Evolutionary conservation across 768 basidiomycete species (phyloP).

Genomic region (Pisolithus albus): DNA sequence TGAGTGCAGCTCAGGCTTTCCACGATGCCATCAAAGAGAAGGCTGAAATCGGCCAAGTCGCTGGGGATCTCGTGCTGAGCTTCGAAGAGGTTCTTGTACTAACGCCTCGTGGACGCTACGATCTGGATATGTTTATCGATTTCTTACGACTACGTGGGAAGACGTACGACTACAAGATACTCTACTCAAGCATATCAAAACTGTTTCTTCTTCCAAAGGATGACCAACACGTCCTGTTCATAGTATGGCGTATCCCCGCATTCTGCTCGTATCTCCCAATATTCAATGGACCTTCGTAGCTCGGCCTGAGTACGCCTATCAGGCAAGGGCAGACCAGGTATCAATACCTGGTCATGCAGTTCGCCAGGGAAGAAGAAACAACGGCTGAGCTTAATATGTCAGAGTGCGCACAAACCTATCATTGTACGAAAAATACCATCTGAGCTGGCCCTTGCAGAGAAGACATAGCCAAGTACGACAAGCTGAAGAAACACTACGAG

Average conservation of each 20-base stretch:
- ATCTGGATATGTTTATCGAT: conserved; percentile 95
- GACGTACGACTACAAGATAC: conserved; percentile 98
- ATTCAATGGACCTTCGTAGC: conserved; percentile 36
- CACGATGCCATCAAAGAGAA: conserved; percentile 95
- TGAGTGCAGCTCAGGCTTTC: conserved; percentile 92
- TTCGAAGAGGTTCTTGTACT: conserved; percentile 93
- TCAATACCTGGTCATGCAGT: conserved; percentile 97
- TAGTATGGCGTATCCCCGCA: conserved; percentile 47
- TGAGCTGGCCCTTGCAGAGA: conserved; percentile 40
- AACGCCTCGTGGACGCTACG: conserved; percentile 94
- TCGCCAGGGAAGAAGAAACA: conserved; percentile 93
- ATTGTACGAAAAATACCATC: background rate
- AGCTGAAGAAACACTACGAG: conserved; percentile 89
- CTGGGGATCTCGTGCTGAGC: conserved; percentile 86
- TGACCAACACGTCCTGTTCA: conserved; percentile 91
- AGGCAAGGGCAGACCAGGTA: conserved; percentile 97
- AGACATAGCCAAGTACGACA: conserved; percentile 70
- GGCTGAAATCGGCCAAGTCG: conserved; percentile 88
- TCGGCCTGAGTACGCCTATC: conserved; percentile 89
- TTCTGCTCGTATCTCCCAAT: background rate
- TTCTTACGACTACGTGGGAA: conserved; percentile 93
- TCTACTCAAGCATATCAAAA: conserved; percentile 79
- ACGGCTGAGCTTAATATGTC: conserved; percentile 90
- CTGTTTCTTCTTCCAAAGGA: conserved; percentile 95
- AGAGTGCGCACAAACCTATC: conserved; percentile 51